phyloP scores from a whole-genome alignment of 805 yeast genomes.

The Candida palmyrensis region DNA sequence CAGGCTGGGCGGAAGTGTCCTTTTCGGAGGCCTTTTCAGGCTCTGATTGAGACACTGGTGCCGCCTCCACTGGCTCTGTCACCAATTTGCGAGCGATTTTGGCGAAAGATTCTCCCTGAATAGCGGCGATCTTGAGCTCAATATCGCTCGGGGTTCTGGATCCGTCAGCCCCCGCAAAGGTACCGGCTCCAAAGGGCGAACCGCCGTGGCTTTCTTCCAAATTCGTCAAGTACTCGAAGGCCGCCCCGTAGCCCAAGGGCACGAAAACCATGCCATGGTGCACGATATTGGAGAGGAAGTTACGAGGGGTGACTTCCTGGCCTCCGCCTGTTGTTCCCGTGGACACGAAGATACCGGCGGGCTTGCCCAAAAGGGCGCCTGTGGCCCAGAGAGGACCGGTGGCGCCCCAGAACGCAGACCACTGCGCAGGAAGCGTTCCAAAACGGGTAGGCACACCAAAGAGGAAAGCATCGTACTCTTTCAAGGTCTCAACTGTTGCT shows the following conservation, averaged over 20 bases:
- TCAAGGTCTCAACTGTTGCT: slow-evolving; percentile 17
- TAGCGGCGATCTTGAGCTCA: slow-evolving; percentile 17
- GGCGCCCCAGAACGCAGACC: slow-evolving; percentile 19
- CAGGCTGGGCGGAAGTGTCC: slow-evolving; percentile 1
- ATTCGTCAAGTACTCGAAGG: slow-evolving; percentile 12
- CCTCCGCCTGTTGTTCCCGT: slow-evolving; percentile 22
- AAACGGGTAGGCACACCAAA: slow-evolving; percentile 22
- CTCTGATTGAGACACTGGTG: too few species aligned
- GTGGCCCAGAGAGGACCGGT: slow-evolving; percentile 21
- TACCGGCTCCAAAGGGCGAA: slow-evolving; percentile 24
- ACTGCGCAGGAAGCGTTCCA: slow-evolving; percentile 21
- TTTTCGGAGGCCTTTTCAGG: slow-evolving; percentile 2
- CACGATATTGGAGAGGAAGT: slow-evolving; percentile 17
- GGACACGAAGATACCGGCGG: slow-evolving; percentile 20
- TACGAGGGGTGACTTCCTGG: slow-evolving; percentile 19
- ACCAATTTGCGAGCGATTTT: slow-evolving; percentile 14
- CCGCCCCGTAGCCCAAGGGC: slow-evolving; percentile 17
- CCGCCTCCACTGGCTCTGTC: too few species aligned
- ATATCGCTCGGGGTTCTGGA: slow-evolving; percentile 12
- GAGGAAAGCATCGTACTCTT: slow-evolving; percentile 19
- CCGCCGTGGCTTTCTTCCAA: slow-evolving; percentile 20
- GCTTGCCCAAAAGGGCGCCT: slow-evolving; percentile 17
- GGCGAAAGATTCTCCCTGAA: slow-evolving; percentile 17
- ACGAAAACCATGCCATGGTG: slow-evolving; percentile 22
- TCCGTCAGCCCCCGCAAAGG: slow-evolving; percentile 21